These are phyloP conservation scores for Melastoma malabathricum DNA, from an alignment of 345 rosid species.

Conservation along the genomic window DNA sequence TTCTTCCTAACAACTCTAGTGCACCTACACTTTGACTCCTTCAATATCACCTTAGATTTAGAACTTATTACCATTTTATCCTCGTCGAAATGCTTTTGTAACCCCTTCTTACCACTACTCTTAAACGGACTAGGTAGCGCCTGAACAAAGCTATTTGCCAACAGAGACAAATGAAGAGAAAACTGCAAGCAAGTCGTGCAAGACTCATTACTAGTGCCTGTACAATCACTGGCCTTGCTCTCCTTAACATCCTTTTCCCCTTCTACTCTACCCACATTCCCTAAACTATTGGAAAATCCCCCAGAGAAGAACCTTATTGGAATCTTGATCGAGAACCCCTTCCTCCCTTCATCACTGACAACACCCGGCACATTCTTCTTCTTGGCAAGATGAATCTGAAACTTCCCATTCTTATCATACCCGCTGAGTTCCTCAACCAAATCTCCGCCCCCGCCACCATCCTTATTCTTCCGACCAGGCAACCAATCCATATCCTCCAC, in stretches of 20 bases:
- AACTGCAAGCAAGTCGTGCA: constrained; percentile 64
- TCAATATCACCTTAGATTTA: constrained; percentile 13
- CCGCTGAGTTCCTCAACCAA: constrained; percentile 17
- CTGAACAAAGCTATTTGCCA: constrained; percentile 59
- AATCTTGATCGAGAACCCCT: constrained; percentile 37
- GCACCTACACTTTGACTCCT: constrained; percentile 14
- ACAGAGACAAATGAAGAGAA: constrained; percentile 58
- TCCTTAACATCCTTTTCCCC: constrained; percentile 24
- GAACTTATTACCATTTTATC: constrained; percentile 20
- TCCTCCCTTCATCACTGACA: constrained; percentile 43
- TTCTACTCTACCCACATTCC: constrained; percentile 20
- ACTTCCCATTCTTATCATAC: constrained; percentile 19
- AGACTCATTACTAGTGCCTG: constrained; percentile 31
- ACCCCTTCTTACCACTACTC: constrained; percentile 26
- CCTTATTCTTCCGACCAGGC: constrained; percentile 13
- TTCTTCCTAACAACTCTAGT: constrained; percentile 8
- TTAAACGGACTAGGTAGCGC: constrained; percentile 53
- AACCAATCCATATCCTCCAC: constrained; percentile 62
- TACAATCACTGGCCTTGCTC: constrained; percentile 6
- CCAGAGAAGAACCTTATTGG: constrained; percentile 43
- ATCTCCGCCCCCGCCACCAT: constrained; percentile 19
- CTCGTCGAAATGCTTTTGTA: constrained; percentile 28
- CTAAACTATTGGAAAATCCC: constrained; percentile 32
- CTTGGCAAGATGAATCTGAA: constrained; percentile 9
- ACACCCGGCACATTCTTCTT: constrained; percentile 13